Conservation (phyloP, 352 stramenopile genomes). For the Globisporangium cystogenes region DNA sequence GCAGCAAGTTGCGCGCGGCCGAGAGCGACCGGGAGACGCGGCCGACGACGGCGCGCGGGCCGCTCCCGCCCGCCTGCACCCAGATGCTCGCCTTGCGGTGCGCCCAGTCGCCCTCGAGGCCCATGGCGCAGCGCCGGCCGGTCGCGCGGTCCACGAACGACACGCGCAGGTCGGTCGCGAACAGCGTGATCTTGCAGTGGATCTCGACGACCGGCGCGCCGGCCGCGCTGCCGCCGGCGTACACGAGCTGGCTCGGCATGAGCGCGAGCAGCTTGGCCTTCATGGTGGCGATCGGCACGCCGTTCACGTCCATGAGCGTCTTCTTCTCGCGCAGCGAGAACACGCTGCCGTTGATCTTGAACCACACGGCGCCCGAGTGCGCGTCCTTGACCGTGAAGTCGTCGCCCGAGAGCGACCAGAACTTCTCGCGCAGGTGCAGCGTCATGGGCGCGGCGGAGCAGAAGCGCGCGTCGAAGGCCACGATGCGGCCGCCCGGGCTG, state of each 20-base stretch:
- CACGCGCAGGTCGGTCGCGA: slow-evolving; percentile 13
- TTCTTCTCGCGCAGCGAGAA: slow-evolving; percentile 18
- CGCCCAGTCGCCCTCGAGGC: slow-evolving; percentile 19
- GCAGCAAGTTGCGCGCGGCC: slow-evolving; percentile 10
- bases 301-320: slow-evolving; percentile 18
- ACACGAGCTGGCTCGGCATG: slow-evolving; percentile 17
- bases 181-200: slow-evolving; percentile 14
- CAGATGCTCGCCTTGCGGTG: slow-evolving; percentile 19
- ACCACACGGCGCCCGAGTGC: slow-evolving; percentile 9
- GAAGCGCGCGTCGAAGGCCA: slow-evolving; percentile 8
- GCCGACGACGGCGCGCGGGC: slow-evolving; percentile 10
- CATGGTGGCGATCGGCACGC: slow-evolving; percentile 17
- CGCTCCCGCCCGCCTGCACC: slow-evolving; percentile 13
- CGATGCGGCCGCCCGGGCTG: not conserved
- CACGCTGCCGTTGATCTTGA: slow-evolving; percentile 16
- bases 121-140: slow-evolving; percentile 11
- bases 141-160: slow-evolving; percentile 16
- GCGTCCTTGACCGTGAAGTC: slow-evolving; percentile 22
- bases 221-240: slow-evolving; percentile 1
- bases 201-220: slow-evolving; percentile 12
- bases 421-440: slow-evolving; percentile 21
- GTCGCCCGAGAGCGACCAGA: slow-evolving; percentile 18
- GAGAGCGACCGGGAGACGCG: slow-evolving; percentile 17
- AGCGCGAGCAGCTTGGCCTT: slow-evolving; percentile 13
- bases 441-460: slow-evolving; percentile 13